phyloP scores from a whole-genome alignment of 2,329 filamentous ascomycete species.

The Neonectria hederae region DNA sequence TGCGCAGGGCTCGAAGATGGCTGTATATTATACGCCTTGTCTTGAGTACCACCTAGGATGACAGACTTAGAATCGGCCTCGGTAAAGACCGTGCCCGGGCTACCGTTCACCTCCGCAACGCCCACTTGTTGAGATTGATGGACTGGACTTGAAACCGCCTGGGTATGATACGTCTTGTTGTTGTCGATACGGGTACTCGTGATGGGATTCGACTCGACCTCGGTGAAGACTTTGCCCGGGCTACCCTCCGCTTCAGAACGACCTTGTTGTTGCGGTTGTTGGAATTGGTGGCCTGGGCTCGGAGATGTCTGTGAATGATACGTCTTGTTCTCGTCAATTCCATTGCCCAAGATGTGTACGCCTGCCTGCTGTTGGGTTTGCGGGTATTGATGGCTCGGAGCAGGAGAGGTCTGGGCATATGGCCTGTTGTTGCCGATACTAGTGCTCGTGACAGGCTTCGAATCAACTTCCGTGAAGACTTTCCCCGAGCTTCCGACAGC shows the following conservation, averaged over 20 bases:
- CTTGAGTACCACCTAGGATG: not conserved
- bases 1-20: no score
- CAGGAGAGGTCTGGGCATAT: no score
- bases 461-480: no score
- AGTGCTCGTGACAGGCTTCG: no score
- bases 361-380: not conserved
- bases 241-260: not conserved
- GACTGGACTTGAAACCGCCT: not conserved
- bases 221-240: no score
- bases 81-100: constrained; percentile 2
- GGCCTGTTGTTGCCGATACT: no score
- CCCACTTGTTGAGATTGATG: not conserved
- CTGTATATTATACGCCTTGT: no score
- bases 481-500: not conserved
- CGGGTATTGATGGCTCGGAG: no score
- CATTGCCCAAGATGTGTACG: not conserved
- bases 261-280: not conserved
- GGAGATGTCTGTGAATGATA: not conserved
- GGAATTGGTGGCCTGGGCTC: no score
- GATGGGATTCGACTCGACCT: no score
- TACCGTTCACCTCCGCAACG: constrained; percentile 3
- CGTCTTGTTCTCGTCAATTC: not conserved
- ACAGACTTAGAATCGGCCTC: no score
- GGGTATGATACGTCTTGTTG: not conserved
- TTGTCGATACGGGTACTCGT: not conserved